phyloP scores from a whole-genome alignment of 768 basidiomycete genomes.

The Mycena capillaripes region DNA sequence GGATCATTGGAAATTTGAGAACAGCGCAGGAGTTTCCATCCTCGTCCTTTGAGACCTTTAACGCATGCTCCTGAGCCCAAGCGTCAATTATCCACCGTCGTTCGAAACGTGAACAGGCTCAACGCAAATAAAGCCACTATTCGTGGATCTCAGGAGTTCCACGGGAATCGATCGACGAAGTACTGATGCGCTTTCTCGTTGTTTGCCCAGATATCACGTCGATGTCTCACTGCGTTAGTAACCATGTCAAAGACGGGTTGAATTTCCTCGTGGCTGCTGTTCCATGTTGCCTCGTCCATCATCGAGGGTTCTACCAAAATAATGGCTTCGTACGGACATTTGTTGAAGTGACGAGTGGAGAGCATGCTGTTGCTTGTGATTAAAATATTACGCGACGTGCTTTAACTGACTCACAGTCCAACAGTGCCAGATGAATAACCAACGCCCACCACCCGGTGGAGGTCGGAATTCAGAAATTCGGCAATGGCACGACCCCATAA shows the following conservation, averaged over 20 bases:
- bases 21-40: background rate
- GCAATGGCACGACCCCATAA: conserved; percentile 21
- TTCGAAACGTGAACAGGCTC: background rate
- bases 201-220: conserved; percentile 39
- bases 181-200: conserved; percentile 40
- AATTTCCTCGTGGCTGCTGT: conserved; percentile 38
- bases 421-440: conserved; percentile 19
- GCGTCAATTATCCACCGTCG: background rate
- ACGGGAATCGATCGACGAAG: conserved; percentile 38
- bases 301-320: conserved; percentile 19
- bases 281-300: conserved; percentile 7
- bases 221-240: conserved; percentile 30
- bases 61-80: background rate
- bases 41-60: conserved; percentile 3
- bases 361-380: conserved; percentile 1
- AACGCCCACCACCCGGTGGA: conserved; percentile 4
- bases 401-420: background rate
- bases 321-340: conserved; percentile 8
- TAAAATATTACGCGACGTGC: background rate
- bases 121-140: conserved; percentile 39
- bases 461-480: conserved; percentile 29
- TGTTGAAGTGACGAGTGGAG: background rate
- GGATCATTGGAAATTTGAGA: background rate
- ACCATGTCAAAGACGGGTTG: conserved; percentile 18
- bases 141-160: conserved; percentile 44